Base-by-base conservation (phyloP, 2,329 filamentous ascomycete species). In the Parascedosporium putredinis region DNA sequence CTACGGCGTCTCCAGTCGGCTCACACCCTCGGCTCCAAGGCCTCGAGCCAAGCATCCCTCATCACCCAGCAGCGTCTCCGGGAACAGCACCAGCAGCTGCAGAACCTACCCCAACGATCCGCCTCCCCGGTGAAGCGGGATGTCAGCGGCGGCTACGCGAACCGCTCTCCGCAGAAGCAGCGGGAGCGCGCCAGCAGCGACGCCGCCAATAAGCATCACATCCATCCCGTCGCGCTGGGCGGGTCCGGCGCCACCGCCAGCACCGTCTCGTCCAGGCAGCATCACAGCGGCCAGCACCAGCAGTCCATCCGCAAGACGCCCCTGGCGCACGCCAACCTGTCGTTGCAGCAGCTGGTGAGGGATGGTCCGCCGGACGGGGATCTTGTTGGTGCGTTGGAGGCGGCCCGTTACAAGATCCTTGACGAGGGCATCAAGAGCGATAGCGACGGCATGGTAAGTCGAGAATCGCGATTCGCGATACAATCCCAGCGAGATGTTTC, bases 291-390 rank as follows among this genome's bases (percentile, higher is more conserved):
- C n/a, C 33, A 36, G 20, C 33, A 36, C 56, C 62, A 46, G 18
- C 38, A 42, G 38, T 42, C 38, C 16, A 31, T 50, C 14, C 33
- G 40, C 57, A 68, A 68, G 49, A 67, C 67, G 31, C 64, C 67
- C 50, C 68, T 69, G 52, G 68, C 77, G 23, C 77, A 83, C 57
- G 67, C 71, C n/a, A 65, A 69, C 51, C 67, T 84, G 59, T 77
- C 78, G 20, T 67, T 96, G 24, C 88, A 95, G 61, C 74, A 80
- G 55, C 75, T 95, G 43, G 73, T 96, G 44, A 81, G 87, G 56
- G 88, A 91, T 54, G 90, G 89, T 0, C 88, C 89, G 2, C 79
- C 81, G 2, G 76, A 82, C 55, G 85, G 82, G 18, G 82, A 93
- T 62, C 71, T 84, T 22, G 62, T 73, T 22, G 76, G 78, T 16